Conservation (phyloP, 2,329 filamentous ascomycete species). For the Rutstroemia sp. region DNA sequence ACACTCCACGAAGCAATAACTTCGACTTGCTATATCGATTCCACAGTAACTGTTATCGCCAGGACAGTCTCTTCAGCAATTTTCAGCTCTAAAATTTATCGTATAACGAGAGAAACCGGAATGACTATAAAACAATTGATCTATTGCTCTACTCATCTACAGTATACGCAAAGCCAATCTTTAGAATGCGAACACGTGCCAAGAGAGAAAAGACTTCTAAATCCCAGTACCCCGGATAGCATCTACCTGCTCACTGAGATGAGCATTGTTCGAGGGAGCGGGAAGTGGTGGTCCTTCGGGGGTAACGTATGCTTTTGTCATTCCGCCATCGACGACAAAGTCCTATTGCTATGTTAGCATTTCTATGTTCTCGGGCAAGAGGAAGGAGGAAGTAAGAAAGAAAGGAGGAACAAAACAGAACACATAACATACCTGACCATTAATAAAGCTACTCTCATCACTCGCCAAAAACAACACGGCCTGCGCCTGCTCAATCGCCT, state of each 20-base stretch:
- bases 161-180: no score
- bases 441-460: slow-evolving; percentile 69
- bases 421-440: slow-evolving; percentile 52
- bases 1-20: no score
- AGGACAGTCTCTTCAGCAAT: no score
- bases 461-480: slow-evolving; percentile 68
- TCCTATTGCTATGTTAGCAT: slow-evolving; percentile 41
- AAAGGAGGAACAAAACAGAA: not conserved
- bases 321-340: slow-evolving; percentile 91
- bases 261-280: slow-evolving; percentile 43
- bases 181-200: no score
- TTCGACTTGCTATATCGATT: no score
- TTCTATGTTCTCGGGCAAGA: not conserved
- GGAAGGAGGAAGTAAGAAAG: no score
- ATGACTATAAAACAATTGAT: no score
- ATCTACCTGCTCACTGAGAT: slow-evolving; percentile 28
- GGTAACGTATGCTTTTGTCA: slow-evolving; percentile 86
- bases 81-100: no score
- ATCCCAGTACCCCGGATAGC: slow-evolving; percentile 24
- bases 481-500: slow-evolving; percentile 70
- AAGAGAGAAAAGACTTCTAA: not conserved
- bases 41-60: no score
- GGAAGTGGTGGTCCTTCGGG: slow-evolving; percentile 49
- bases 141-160: no score
- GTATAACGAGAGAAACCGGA: no score